Evolutionary conservation across 345 rosid genomes (phyloP).

Genomic region (Eucalyptus erythrocorys): DNA sequence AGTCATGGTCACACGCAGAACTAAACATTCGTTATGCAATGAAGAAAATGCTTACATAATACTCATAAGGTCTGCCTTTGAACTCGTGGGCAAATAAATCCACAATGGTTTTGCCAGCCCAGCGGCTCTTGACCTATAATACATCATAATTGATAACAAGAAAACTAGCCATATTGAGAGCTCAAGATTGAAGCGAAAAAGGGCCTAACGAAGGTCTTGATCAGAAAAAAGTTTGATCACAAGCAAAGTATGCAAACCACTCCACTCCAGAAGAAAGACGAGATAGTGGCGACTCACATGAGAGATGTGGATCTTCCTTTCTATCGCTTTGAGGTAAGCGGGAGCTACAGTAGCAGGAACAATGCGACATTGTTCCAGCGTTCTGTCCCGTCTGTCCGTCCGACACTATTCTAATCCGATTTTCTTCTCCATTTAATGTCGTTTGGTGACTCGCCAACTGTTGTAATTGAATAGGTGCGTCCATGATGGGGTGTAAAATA

Average conservation of each 20-base stretch:
- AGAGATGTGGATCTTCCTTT: constrained; percentile 15
- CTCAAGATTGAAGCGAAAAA: not conserved
- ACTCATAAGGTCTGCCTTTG: constrained; percentile 73
- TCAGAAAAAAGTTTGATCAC: not conserved
- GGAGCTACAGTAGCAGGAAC: too few relatives aligned
- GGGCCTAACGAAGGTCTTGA: not conserved
- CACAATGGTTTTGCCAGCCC: constrained; percentile 84
- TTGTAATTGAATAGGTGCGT: too few relatives aligned
- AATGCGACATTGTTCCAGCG: too few relatives aligned
- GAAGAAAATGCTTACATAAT: constrained; percentile 38
- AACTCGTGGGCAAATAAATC: constrained; percentile 88
- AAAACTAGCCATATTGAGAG: not conserved
- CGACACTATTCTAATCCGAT: too few relatives aligned
- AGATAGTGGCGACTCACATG: constrained; percentile 32
- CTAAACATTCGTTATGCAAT: not conserved
- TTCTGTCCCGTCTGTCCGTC: too few relatives aligned
- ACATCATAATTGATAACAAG: not conserved
- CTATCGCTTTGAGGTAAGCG: too few relatives aligned
- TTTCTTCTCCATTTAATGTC: not conserved
- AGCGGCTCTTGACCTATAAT: constrained; percentile 64
- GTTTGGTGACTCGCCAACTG: constrained; percentile 15
- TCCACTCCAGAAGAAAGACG: not conserved
- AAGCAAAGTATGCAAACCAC: not conserved
- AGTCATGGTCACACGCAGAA: not conserved
- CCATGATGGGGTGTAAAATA: too few relatives aligned